Evolutionary conservation across 148 eudicot species (phyloP), one percentile per base, ranked within the genome.

Genomic region (Nepenthes gracilis): DNA sequence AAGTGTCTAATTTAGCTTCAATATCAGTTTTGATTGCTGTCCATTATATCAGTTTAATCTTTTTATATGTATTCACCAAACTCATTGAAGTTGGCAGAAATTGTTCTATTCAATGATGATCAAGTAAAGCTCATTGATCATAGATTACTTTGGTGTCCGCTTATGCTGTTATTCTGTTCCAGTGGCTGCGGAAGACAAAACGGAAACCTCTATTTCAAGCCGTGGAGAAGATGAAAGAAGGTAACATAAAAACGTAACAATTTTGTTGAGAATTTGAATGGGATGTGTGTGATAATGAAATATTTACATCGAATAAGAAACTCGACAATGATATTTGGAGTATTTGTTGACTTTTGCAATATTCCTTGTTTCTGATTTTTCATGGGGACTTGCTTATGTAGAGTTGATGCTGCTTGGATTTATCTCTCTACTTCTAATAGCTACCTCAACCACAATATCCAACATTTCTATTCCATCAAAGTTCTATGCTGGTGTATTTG

Each of bases 171-270:
- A 33, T 70, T 57, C 23, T 47, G 47, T 65, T 71, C 68, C 78
- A 93, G 97, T 89, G 99, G 96, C 69, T 94, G 71, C 69, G 74
- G 73, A 81, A 78, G 78, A 86, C 95, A 14, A 81, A 80, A 70
- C 71, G 95, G 47, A 86, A 78, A 58, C 97, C 99, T 60, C 71
- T 94, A 75, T 86, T 89, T 71, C 83, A 89, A 62, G 90, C 97
- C 55, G 81, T 94, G 47, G 99, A 94, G 84, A 94, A 89, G 74
- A 94, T 94, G 97, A 94, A 94, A 82, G 97, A 89, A 94, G 99
- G 99, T 89, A 74, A 14, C 35, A n/a, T 37, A 5, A 33, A 47
- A 43, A 36, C 23, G 14, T 47, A 9, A 34, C 4, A 23, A 0
- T 54, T 59, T 57, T 35, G 33, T 8, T 5, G 11, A n/a, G 53